These are phyloP conservation scores for Inosperma sp. DNA, from an alignment of 768 basidiomycete species.

Conservation along the genomic window DNA sequence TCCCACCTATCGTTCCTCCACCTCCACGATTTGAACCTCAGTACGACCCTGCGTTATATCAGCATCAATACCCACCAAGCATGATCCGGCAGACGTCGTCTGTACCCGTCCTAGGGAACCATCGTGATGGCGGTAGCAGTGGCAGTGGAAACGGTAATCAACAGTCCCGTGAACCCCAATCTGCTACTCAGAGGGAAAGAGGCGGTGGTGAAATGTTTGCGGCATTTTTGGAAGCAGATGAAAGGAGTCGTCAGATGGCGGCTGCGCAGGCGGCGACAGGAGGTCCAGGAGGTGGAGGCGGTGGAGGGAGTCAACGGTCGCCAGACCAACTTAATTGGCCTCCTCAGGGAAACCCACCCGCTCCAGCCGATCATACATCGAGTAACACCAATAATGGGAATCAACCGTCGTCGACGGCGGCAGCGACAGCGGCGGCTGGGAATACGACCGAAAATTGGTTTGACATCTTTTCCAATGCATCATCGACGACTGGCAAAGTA, in stretches of 20 bases:
- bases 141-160: conserved; percentile 1
- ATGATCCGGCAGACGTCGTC: conserved; percentile 3
- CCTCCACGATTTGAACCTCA: conserved; percentile 12
- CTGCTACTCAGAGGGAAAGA: conserved; percentile 8
- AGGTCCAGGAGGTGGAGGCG: neutral
- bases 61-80: conserved; percentile 6
- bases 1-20: conserved; percentile 4
- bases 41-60: conserved; percentile 10
- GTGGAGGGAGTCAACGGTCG: neutral
- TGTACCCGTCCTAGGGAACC: too few species aligned
- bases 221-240: conserved; percentile 29
- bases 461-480: conserved; percentile 12
- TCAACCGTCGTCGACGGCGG: neutral
- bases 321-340: conserved; percentile 8
- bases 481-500: neutral
- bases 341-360: too few species aligned
- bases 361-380: neutral
- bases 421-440: neutral
- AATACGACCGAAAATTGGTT: conserved; percentile 12
- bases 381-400: neutral
- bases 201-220: conserved; percentile 22
- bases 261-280: neutral
- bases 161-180: conserved; percentile 5
- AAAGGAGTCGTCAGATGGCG: conserved; percentile 17
- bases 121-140: conserved; percentile 1